Evolutionary conservation across 257 asterid species (phyloP), one percentile per base, ranked within the genome.

Genomic region (Petunia axillaris): DNA sequence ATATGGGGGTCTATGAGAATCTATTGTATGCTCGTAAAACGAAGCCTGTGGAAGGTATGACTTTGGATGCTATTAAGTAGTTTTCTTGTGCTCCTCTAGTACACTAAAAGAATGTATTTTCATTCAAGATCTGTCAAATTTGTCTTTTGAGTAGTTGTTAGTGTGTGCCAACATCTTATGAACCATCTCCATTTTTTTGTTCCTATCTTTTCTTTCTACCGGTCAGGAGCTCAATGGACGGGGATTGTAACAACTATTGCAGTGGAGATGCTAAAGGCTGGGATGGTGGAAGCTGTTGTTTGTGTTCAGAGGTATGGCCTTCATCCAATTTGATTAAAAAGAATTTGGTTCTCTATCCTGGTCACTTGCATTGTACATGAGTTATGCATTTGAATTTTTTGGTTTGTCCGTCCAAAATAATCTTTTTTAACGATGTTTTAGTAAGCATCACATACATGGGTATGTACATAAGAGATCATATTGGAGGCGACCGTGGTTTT

Each of bases 231-330:
- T 79, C 99, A 93, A 87, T 95, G 99, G 99, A 95, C 99, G n/a
- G 99, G 99, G 65, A 92, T 93, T 85, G 99, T 95, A 80, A 95
- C 99, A 48, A 95, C 99, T 86, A 93, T 95, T 85, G 98, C 98
- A 1, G 87, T 93, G 75, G 99, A 93, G 86, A 95, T 95, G 99
- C 97, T 95, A 68, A 92, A 92, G 84, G 83, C 93, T 66, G 97
- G 97, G 82, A 82, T 93, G 89, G 99, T 95, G 38, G 99, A 95
- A 86, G 99, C 99, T 80, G 99, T 95, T 87, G 79, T 95, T 65
- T 95, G 99, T 57, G 99, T 95, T 59, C 99, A 95, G 86, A 95
- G 98, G 99, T 93, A 82, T 54, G 59, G 78, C 59, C 11, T 8
- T 36, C 79, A 62, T 66, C 52, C 78, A 40, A 39, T 16, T 41